phyloP scores from a whole-genome alignment of 179 eudicot genomes.

The Beta macrorhiza region DNA sequence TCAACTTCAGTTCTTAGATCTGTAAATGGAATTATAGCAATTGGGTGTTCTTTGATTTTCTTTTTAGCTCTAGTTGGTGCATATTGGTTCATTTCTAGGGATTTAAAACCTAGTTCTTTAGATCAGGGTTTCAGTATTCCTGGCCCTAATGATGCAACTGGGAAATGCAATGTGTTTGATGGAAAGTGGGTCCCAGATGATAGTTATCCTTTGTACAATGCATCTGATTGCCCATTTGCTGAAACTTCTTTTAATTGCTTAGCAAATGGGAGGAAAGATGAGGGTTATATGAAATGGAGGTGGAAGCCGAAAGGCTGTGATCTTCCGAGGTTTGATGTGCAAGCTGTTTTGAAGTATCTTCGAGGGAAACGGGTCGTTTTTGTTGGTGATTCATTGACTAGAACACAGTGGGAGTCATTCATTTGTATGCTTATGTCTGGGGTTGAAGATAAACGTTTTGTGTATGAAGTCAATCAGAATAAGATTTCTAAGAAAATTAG shows the following conservation, averaged over 20 bases:
- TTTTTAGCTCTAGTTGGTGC: too few species aligned
- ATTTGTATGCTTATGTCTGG: slow-evolving; percentile 91
- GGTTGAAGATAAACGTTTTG: slow-evolving; percentile 68
- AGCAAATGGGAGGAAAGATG: slow-evolving; percentile 74
- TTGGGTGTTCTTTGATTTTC: too few species aligned
- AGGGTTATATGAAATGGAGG: slow-evolving; percentile 71
- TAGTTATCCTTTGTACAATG: too few species aligned
- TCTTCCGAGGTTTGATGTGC: slow-evolving; percentile 58
- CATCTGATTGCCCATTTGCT: too few species aligned
- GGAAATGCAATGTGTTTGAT: too few species aligned
- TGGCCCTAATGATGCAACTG: too few species aligned
- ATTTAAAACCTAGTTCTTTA: too few species aligned
- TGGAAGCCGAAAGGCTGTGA: slow-evolving; percentile 90
- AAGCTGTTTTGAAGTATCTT: slow-evolving; percentile 44
- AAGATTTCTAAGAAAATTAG: slow-evolving; percentile 67
- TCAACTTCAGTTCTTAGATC: too few species aligned
- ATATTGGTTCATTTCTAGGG: too few species aligned
- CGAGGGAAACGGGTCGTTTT: slow-evolving; percentile 83
- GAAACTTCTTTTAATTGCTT: slow-evolving; percentile 83
- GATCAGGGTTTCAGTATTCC: too few species aligned
- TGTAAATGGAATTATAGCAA: too few species aligned
- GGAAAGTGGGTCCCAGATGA: too few species aligned
- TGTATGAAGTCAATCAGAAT: slow-evolving; percentile 80
- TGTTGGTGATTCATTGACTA: slow-evolving; percentile 92
- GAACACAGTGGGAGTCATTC: slow-evolving; percentile 98